phyloP scores from a whole-genome alignment of 2,329 filamentous ascomycete genomes.

The Pseudogymnoascus sp. region DNA sequence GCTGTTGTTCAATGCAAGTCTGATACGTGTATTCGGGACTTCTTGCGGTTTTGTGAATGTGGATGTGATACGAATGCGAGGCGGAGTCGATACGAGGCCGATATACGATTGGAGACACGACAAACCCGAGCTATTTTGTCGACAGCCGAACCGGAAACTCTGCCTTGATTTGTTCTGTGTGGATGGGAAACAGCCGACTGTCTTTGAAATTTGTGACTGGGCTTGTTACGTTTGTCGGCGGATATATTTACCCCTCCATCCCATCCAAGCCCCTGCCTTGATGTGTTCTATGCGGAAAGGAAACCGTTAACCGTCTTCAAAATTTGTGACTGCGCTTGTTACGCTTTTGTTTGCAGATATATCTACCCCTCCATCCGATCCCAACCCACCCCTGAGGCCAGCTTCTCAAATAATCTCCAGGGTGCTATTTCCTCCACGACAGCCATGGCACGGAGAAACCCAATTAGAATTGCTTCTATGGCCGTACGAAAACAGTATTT shows the following conservation, averaged over 20 bases:
- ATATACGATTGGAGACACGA: not conserved
- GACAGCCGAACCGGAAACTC: not conserved
- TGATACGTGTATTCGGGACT: conserved; percentile 11
- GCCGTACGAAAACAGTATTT: too few relatives aligned
- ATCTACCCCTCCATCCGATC: not conserved
- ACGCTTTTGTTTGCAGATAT: not conserved
- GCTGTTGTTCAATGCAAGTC: conserved; percentile 15
- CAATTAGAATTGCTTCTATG: not conserved
- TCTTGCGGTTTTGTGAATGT: not conserved
- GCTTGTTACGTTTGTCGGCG: not conserved
- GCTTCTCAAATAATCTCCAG: not conserved
- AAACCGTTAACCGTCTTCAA: not conserved
- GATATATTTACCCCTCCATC: not conserved
- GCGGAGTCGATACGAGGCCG: not conserved
- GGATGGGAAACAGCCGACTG: not conserved
- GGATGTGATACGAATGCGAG: not conserved
- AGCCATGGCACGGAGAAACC: not conserved
- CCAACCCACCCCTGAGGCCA: not conserved
- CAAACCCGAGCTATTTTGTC: not conserved
- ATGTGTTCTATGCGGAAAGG: not conserved
- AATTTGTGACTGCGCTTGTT: not conserved
- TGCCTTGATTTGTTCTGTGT: not conserved
- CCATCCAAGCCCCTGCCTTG: not conserved
- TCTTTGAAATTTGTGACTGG: not conserved
- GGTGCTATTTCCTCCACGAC: not conserved